These are phyloP conservation scores for Ogataea glucozyma DNA, from an alignment of 805 yeast species.

Conservation along the genomic window DNA sequence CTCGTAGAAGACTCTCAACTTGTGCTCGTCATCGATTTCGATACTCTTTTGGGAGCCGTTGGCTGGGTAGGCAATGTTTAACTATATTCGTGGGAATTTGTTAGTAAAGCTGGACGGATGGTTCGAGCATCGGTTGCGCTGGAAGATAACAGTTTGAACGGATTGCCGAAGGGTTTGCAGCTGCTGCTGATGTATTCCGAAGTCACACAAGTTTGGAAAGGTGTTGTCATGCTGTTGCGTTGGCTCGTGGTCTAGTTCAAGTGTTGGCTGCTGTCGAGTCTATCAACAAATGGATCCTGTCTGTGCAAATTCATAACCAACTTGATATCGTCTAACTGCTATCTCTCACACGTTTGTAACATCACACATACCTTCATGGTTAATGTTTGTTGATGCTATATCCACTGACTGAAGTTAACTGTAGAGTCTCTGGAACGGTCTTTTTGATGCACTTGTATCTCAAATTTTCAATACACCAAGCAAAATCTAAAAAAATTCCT, in stretches of 20 bases:
- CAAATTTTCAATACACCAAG: conserved; percentile 6
- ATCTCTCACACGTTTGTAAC: neutral
- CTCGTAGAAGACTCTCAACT: conserved; percentile 96
- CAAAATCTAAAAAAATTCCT: conserved; percentile 6
- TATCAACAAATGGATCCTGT: no score
- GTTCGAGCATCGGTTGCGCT: neutral
- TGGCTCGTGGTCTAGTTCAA: neutral
- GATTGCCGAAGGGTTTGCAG: no score
- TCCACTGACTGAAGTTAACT: conserved; percentile 27
- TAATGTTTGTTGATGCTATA: conserved; percentile 28
- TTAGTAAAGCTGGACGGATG: conserved; percentile 8
- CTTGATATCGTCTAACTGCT: neutral
- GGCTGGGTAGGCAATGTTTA: conserved; percentile 99
- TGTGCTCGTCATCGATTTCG: conserved; percentile 99
- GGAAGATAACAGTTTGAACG: no score
- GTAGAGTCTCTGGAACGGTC: conserved; percentile 5
- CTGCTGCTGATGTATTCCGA: neutral
- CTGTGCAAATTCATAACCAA: no score
- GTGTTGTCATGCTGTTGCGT: neutral
- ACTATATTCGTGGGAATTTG: conserved; percentile 46
- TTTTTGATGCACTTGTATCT: conserved; percentile 3
- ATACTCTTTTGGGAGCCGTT: conserved; percentile 99
- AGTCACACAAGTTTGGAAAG: neutral
- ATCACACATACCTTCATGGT: conserved; percentile 32
- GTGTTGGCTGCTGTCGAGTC: neutral